Conservation (phyloP, 805 yeast species). For the Yarrowia sp. region DNA sequence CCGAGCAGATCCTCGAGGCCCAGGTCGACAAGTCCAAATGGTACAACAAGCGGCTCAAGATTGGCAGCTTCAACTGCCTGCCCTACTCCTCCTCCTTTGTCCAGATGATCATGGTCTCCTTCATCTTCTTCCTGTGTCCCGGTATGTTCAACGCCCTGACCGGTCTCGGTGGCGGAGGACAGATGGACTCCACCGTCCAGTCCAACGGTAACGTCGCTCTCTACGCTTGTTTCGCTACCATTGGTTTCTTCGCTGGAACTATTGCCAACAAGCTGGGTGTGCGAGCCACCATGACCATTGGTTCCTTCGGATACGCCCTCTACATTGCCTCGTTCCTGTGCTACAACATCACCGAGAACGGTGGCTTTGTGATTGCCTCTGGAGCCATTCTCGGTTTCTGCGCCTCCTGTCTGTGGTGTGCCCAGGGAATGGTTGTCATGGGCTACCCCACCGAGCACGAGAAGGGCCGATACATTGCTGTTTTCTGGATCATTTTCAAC, state of each 20-base stretch:
- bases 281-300: conserved; percentile 53
- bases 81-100: conserved; percentile 41
- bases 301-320: conserved; percentile 57
- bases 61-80: conserved; percentile 13
- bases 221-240: conserved; percentile 61
- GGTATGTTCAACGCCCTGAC: conserved; percentile 61
- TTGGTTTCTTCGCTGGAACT: conserved; percentile 65
- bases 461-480: conserved; percentile 62
- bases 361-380: conserved; percentile 61
- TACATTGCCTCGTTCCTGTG: conserved; percentile 57
- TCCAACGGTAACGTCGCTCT: conserved; percentile 61
- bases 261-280: conserved; percentile 60
- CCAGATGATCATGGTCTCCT: conserved; percentile 57
- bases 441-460: conserved; percentile 61
- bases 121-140: conserved; percentile 59
- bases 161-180: conserved; percentile 60
- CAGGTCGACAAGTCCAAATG: conserved; percentile 28
- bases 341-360: conserved; percentile 55
- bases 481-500: conserved; percentile 68
- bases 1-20: conserved; percentile 29
- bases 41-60: conserved; percentile 19
- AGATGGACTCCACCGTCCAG: conserved; percentile 49
- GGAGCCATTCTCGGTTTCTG: conserved; percentile 65
- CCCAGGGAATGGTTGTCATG: conserved; percentile 64
- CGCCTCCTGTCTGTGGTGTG: conserved; percentile 65